Conservation (phyloP, 1,284 basidiomycete species). For the Sporisorium iseilematis-ciliati region DNA sequence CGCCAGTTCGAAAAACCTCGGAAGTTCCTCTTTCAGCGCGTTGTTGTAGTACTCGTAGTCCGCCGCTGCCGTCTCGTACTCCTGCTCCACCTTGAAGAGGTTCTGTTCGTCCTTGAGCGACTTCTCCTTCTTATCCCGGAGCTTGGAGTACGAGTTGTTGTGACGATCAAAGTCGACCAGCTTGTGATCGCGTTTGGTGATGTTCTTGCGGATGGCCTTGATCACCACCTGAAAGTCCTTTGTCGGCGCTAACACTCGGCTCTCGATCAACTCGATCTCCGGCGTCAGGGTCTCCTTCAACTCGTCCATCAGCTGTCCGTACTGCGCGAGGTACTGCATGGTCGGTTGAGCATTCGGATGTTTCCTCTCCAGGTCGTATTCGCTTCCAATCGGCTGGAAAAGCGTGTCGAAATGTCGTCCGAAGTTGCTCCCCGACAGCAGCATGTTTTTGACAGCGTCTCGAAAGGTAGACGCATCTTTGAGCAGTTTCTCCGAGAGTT, state of each 20-base stretch:
- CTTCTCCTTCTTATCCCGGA: slow-evolving; percentile 88
- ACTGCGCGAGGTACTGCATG: slow-evolving; percentile 80
- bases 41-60: slow-evolving; percentile 98
- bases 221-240: slow-evolving; percentile 89
- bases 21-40: slow-evolving; percentile 90
- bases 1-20: slow-evolving; percentile 86
- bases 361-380: slow-evolving; percentile 83
- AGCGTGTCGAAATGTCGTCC: slow-evolving; percentile 81
- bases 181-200: slow-evolving; percentile 97
- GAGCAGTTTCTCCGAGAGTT: slow-evolving; percentile 85
- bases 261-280: slow-evolving; percentile 94
- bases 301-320: slow-evolving; percentile 84
- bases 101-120: slow-evolving; percentile 70
- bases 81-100: slow-evolving; percentile 87
- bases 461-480: slow-evolving; percentile 91
- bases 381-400: slow-evolving; percentile 72
- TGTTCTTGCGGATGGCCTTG: slow-evolving; percentile 91
- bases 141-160: slow-evolving; percentile 94
- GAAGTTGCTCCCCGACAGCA: slow-evolving; percentile 82
- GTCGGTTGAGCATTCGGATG: slow-evolving; percentile 84
- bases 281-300: slow-evolving; percentile 82
- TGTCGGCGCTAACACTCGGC: slow-evolving; percentile 83
- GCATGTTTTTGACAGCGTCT: slow-evolving; percentile 76
- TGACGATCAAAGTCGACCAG: slow-evolving; percentile 93
- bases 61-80: slow-evolving; percentile 91